Evolutionary conservation across 768 basidiomycete species (phyloP).

Genomic region (Pleurotus djamor): DNA sequence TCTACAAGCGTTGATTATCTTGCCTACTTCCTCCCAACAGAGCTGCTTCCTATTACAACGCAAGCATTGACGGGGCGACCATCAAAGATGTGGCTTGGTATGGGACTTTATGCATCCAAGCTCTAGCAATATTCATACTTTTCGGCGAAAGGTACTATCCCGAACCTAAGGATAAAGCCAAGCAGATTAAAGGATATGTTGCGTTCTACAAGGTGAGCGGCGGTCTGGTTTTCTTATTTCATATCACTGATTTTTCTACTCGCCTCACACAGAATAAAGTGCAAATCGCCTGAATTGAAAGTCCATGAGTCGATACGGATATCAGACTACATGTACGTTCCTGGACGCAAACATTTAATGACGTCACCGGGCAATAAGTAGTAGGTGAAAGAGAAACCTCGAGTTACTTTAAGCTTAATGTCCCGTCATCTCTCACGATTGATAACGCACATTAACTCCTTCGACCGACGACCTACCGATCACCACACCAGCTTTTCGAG

Average conservation of each 20-base stretch:
- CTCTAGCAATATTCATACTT: neutral
- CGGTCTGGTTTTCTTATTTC: neutral
- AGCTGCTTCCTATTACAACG: conserved; percentile 65
- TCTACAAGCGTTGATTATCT: neutral
- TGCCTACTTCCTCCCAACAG: conserved; percentile 25
- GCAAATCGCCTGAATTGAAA: neutral
- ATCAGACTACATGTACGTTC: too few relatives aligned
- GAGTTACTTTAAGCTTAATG: too few relatives aligned
- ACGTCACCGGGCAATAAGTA: too few relatives aligned
- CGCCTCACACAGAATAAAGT: conserved; percentile 6
- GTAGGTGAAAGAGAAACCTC: too few relatives aligned
- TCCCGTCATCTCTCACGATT: too few relatives aligned
- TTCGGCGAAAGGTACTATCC: conserved; percentile 62
- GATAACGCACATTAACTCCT: too few relatives aligned
- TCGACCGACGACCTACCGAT: too few relatives aligned
- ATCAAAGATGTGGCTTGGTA: conserved; percentile 69
- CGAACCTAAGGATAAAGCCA: conserved; percentile 49
- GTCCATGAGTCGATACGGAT: too few relatives aligned
- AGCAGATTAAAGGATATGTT: conserved; percentile 61
- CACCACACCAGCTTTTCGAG: too few relatives aligned
- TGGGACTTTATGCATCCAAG: conserved; percentile 14
- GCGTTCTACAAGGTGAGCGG: conserved; percentile 73
- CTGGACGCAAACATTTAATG: too few relatives aligned
- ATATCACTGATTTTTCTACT: neutral
- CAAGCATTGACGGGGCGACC: conserved; percentile 41